Percentiles rank a stretch among this genome's conserved stretches.
Conservation (phyloP, 805 yeast genomes). For the Tetrapisispora taiwanensis region DNA sequence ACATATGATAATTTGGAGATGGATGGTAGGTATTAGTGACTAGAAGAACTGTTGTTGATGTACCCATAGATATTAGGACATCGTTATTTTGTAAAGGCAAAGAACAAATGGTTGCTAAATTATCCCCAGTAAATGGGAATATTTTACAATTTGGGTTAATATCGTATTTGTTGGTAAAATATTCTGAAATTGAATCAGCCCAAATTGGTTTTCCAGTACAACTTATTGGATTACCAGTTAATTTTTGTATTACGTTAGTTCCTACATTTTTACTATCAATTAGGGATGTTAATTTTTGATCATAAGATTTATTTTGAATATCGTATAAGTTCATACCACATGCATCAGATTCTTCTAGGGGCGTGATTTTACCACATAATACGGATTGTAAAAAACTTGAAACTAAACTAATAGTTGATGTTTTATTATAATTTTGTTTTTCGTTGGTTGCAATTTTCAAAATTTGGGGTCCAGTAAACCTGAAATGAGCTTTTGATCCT, state of each 20-base stretch:
- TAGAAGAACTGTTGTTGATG: conserved; percentile 80
- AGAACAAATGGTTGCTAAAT: conserved; percentile 77
- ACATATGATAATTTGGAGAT: conserved; percentile 73
- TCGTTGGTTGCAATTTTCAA: conserved; percentile 51
- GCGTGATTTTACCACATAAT: conserved; percentile 51
- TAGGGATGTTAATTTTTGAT: conserved; percentile 42
- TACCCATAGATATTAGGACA: conserved; percentile 73
- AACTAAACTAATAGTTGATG: conserved; percentile 59
- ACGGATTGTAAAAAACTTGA: conserved; percentile 71
- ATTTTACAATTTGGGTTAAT: conserved; percentile 47
- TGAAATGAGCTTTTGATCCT: conserved; percentile 80
- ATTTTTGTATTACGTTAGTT: conserved; percentile 22
- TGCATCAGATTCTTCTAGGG: conserved; percentile 74
- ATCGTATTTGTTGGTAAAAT: conserved; percentile 58
- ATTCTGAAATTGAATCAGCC: conserved; percentile 43
- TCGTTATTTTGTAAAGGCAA: conserved; percentile 71
- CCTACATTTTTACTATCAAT: conserved; percentile 10
- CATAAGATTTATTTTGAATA: conserved; percentile 45
- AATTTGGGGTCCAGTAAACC: conserved; percentile 91
- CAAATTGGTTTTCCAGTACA: conserved; percentile 33
- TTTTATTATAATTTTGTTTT: conserved; percentile 43
- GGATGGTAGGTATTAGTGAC: conserved; percentile 72
- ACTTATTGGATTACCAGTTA: conserved; percentile 30
- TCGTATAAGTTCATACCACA: conserved; percentile 91
- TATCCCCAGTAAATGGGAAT: conserved; percentile 82